These are phyloP conservation scores for Colletotrichum lindemuthianum DNA, from an alignment of 2,329 filamentous ascomycete species.

Conservation along the genomic window DNA sequence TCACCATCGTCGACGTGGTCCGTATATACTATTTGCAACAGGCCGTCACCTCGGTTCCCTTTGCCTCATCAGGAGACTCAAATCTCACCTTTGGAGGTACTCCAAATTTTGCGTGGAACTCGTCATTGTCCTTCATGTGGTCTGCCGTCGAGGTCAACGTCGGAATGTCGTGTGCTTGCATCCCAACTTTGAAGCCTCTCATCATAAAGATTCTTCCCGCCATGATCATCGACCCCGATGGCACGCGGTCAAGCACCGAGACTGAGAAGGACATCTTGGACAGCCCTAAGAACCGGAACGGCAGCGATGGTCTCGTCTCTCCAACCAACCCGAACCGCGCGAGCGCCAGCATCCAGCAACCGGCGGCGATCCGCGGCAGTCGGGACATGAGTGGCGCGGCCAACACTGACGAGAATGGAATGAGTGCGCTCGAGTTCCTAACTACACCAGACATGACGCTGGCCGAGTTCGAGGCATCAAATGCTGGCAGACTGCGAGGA, in stretches of 20 bases:
- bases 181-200: conserved; percentile 91
- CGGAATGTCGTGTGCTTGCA: conserved; percentile 88
- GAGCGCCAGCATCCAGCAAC: conserved; percentile 25
- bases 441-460: conserved; percentile 49
- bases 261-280: conserved; percentile 42
- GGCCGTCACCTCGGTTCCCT: conserved; percentile 63
- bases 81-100: conserved; percentile 61
- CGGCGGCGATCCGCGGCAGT: conserved; percentile 14
- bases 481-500: conserved; percentile 41
- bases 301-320: conserved; percentile 33
- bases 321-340: conserved; percentile 23
- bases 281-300: conserved; percentile 34
- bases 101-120: conserved; percentile 74
- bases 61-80: conserved; percentile 47
- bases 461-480: conserved; percentile 27
- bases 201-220: conserved; percentile 71
- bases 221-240: conserved; percentile 64
- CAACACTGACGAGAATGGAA: conserved; percentile 33
- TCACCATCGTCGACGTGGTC: conserved; percentile 87
- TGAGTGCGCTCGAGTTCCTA: conserved; percentile 57
- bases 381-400: conserved; percentile 16
- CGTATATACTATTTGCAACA: conserved; percentile 90
- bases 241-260: conserved; percentile 47
- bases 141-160: conserved; percentile 91
- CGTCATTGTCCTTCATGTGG: conserved; percentile 91